Conservation (phyloP, 768 basidiomycete genomes). For the Leucocoprinus sp. region DNA sequence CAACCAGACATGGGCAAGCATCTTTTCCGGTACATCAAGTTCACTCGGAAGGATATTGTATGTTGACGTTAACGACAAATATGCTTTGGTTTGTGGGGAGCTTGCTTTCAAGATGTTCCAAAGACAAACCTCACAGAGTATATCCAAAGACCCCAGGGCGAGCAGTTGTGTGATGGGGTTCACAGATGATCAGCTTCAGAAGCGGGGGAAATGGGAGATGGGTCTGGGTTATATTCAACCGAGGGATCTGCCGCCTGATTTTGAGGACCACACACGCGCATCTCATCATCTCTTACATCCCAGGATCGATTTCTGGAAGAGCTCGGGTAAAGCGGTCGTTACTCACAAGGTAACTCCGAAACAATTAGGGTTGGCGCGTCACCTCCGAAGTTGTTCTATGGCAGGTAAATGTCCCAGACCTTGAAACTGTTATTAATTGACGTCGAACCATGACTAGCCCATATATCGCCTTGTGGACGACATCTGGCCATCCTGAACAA, state of each 20-base stretch:
- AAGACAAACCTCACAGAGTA: not conserved
- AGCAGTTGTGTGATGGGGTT: constrained; percentile 1
- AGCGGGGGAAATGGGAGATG: constrained; percentile 1
- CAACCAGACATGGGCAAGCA: not conserved
- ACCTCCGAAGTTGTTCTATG: not conserved
- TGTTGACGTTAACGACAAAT: constrained; percentile 7
- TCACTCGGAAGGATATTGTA: not conserved
- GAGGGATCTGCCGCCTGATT: not conserved
- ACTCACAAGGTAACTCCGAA: not conserved
- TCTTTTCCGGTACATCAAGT: not conserved
- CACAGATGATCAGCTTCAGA: not conserved
- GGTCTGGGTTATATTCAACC: not conserved
- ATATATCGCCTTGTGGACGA: constrained; percentile 40
- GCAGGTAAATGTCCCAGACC: not conserved
- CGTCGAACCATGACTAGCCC: constrained; percentile 21
- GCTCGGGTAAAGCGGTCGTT: not conserved
- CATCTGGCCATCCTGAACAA: constrained; percentile 34
- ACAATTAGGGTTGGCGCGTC: not conserved
- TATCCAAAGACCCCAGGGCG: not conserved
- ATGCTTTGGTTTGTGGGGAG: constrained; percentile 6
- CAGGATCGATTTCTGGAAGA: not conserved
- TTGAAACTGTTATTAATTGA: not conserved
- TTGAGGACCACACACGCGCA: too few species aligned
- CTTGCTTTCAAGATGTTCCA: constrained; percentile 1
- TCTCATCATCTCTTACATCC: not conserved